A percentile compares a stretch with the other conserved stretches of the same genome.
phyloP scores from a whole-genome alignment of 495 filamentous ascomycete species.

The Aspergillus carlsbadensis region DNA sequence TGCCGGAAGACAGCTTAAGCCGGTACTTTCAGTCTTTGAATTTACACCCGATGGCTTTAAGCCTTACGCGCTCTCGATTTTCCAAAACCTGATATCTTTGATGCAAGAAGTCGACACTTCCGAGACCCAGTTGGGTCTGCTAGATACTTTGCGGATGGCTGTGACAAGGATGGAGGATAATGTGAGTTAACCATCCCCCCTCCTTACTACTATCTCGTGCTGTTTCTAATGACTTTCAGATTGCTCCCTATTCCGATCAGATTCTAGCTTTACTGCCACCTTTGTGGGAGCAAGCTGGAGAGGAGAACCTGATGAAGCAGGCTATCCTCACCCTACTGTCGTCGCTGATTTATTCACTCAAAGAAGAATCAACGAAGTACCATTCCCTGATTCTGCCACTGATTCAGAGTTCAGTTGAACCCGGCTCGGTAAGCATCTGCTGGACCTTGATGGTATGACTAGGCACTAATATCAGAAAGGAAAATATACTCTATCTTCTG shows the following conservation, averaged over 20 bases:
- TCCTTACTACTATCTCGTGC: not conserved
- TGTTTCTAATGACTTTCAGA: constrained; percentile 35
- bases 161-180: constrained; percentile 76
- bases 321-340: constrained; percentile 80
- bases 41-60: constrained; percentile 69
- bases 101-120: constrained; percentile 77
- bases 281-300: constrained; percentile 79
- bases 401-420: constrained; percentile 73
- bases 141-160: constrained; percentile 78
- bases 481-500: constrained; percentile 77
- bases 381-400: constrained; percentile 74
- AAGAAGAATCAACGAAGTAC: constrained; percentile 67
- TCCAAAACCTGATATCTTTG: constrained; percentile 69
- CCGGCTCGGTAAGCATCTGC: constrained; percentile 59
- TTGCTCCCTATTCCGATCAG: constrained; percentile 70
- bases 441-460: not conserved
- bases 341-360: constrained; percentile 76
- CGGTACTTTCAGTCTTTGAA: constrained; percentile 78
- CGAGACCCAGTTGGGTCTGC: constrained; percentile 82
- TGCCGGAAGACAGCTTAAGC: constrained; percentile 78
- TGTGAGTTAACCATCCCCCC: constrained; percentile 40
- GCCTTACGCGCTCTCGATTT: constrained; percentile 67
- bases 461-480: constrained; percentile 34
- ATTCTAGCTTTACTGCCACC: constrained; percentile 78
- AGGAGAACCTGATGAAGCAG: constrained; percentile 88